phyloP scores from a whole-genome alignment of 1,284 basidiomycete genomes.

The Wallemia hederae region DNA sequence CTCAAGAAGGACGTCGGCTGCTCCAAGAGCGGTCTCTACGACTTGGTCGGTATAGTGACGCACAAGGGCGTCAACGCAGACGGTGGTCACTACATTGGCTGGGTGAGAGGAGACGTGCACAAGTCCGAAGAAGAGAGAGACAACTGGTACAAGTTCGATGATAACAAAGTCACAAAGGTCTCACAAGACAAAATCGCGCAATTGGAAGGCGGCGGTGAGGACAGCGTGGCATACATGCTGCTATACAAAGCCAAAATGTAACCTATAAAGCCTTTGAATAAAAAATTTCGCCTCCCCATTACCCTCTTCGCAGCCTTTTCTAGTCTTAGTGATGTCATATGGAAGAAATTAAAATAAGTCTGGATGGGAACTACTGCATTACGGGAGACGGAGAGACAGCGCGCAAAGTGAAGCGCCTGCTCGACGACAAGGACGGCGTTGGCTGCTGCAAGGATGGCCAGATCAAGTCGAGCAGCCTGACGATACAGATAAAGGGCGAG shows the following conservation, averaged over 20 bases:
- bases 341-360: not conserved
- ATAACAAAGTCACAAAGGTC: constrained; percentile 42
- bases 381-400: not conserved
- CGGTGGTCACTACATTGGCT: constrained; percentile 75
- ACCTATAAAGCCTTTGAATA: too few species aligned
- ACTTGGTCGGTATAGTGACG: constrained; percentile 72
- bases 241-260: constrained; percentile 26
- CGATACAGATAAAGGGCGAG: not conserved
- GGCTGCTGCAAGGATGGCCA: not conserved
- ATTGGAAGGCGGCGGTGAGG: constrained; percentile 55
- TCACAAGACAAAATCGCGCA: constrained; percentile 41
- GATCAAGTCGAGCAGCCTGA: not conserved
- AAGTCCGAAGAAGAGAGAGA: constrained; percentile 11
- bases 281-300: not conserved
- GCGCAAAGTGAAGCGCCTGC: not conserved
- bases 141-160: constrained; percentile 65
- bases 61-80: constrained; percentile 91
- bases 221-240: constrained; percentile 59
- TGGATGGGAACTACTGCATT: not conserved
- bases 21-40: constrained; percentile 48
- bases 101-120: constrained; percentile 40
- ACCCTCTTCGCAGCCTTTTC: not conserved
- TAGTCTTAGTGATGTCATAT: not conserved
- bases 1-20: constrained; percentile 37
- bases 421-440: not conserved